Evolutionary conservation across 108 stramenopile genomes (phyloP), one percentile per base, ranked within the genome.

Genomic region (Nitzschia putrida): DNA sequence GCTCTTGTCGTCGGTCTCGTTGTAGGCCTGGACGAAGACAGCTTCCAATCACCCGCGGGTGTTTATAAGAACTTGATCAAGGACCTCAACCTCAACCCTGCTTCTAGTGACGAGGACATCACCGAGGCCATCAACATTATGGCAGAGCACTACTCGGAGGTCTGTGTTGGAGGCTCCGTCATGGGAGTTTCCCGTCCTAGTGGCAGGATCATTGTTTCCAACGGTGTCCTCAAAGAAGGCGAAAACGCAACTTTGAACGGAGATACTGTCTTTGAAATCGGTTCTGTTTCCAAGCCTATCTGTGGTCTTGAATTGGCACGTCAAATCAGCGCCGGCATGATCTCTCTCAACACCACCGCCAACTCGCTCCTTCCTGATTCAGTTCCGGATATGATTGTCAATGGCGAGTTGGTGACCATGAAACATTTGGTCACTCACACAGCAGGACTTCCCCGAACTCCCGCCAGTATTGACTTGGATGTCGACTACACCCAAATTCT

Each of bases 101-200:
- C 14, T 18, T 49, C 47, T 3, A 49, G 47, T 6, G 47, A 49
- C 6, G 47, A 49, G 6, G n/a, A 18, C 6, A 49, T 49, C 6
- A 18, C 14, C 14, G 47, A 49, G 18, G 47, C 47, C 14, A 49
- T 49, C n/a, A 18, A 18, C 47, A 16, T 49, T 49, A 49, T 49
- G 47, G 18, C 14, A 1, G 14, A 16, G 18, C 14, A 49, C n/a
- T 49, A 18, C 18, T 49, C 29, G 1, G 18, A 49, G 6, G 18
- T 49, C 14, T 49, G 47, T 18, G 18, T 18, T 49, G 47, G n/a
- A 4, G 47, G 47, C 18, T 49, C 47, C 18, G 47, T 49, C 6
- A 49, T 49, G 6, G 47, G n/a, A 49, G 47, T 49, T 49, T 49
- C 47, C 47, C 47, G 47, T 49, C n/a, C 47, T 49, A 18, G 47